Evolutionary conservation across 2,329 filamentous ascomycete species (phyloP).

Genomic region (Diaporthe nobilis): DNA sequence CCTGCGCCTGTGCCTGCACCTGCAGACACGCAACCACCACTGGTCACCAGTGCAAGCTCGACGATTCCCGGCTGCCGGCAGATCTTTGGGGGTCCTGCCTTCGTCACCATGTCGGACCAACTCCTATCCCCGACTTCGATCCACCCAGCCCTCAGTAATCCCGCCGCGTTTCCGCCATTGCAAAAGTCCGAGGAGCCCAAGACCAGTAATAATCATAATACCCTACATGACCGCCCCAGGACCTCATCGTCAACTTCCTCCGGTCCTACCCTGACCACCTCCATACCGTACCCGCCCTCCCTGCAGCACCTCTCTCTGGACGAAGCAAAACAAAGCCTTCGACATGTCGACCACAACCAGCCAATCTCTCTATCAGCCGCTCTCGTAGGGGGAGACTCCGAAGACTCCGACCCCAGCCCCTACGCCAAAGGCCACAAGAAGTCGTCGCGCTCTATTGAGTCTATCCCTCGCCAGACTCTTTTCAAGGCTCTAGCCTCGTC

Average conservation of each 20-base stretch:
- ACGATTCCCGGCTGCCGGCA: slow-evolving; percentile 26
- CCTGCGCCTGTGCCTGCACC: neutral
- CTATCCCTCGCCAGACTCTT: slow-evolving; percentile 83
- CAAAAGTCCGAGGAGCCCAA: slow-evolving; percentile 42
- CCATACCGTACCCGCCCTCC: slow-evolving; percentile 39
- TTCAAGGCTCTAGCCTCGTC: slow-evolving; percentile 83
- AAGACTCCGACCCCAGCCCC: slow-evolving; percentile 49
- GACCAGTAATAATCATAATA: slow-evolving; percentile 47
- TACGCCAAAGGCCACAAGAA: slow-evolving; percentile 58
- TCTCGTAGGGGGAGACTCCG: slow-evolving; percentile 44
- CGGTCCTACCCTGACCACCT: slow-evolving; percentile 40
- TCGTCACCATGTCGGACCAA: slow-evolving; percentile 54
- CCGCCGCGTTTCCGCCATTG: slow-evolving; percentile 44
- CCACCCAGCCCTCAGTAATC: slow-evolving; percentile 64
- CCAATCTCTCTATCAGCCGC: slow-evolving; percentile 39
- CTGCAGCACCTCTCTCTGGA: slow-evolving; percentile 35
- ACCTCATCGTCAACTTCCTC: slow-evolving; percentile 43
- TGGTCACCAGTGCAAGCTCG: slow-evolving; percentile 3
- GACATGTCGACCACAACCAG: slow-evolving; percentile 42
- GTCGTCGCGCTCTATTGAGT: slow-evolving; percentile 72
- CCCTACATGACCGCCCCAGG: slow-evolving; percentile 46
- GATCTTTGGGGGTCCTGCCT: slow-evolving; percentile 1
- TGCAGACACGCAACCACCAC: slow-evolving; percentile 22
- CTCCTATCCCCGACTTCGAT: slow-evolving; percentile 62
- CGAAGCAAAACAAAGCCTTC: slow-evolving; percentile 39